Evolutionary conservation across 2,329 filamentous ascomycete species (phyloP), one percentile per base, ranked within the genome.

Genomic region (Nectriaceae sp.): DNA sequence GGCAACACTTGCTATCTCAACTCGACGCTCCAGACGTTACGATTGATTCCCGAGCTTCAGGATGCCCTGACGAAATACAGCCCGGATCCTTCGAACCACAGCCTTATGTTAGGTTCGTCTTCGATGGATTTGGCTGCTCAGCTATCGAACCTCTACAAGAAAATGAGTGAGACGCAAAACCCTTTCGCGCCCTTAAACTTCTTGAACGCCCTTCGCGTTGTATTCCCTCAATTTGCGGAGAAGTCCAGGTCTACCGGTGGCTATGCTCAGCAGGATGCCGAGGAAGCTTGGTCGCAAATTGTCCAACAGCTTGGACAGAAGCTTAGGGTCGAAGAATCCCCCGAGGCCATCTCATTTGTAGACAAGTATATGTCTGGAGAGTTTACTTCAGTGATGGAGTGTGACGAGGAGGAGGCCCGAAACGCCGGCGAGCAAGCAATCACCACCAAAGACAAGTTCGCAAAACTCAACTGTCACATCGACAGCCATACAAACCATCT

Each of bases 1-100:
- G 94, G 95, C 60, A 99, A 99, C 71, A 99, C 95, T 4, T 99
- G 94, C 76, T 99, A 99, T 69, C 85, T 97, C 64, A 99, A 99
- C 77, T 94, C 94, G 42, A 96, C 93, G 0, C 78, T 99, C n/a
- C 95, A 99, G 70, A 88, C 90, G 4, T 76, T 99, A 57, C 85
- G 89, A 53, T 81, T 87, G 44, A 90, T 99, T 50, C 94, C 94
- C 8, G 94, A 99, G 73, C 82, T 99, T 29, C 90, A 96, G 65
- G 78, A 89, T 29, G 83, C 90, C 59, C 79, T 99, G 39, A 66
- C 75, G 51, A 83, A 79, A 40, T 95, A 78, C 59, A 66, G 70
- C 50, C 51, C 63, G 46, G 45, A 49, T 29, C 49, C 53, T n/a
- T 41, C 70, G 37, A 72, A 87, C 37, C 75, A 79, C 40, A 73